Evolutionary conservation across 345 rosid species (phyloP).

Genomic region (Lepidium sativum): DNA sequence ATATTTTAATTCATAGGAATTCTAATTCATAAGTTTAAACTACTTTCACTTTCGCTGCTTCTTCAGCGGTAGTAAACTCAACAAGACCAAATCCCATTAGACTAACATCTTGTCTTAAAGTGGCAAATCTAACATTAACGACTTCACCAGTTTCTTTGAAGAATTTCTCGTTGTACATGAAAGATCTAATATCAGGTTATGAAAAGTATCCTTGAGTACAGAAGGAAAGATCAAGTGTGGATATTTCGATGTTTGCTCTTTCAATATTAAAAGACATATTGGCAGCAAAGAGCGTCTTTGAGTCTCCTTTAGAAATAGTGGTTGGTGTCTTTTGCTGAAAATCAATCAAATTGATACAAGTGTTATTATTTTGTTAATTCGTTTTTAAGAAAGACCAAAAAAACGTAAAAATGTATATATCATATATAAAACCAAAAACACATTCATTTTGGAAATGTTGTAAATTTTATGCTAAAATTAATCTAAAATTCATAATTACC

Average conservation of each 20-base stretch:
- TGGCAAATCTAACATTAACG: slow-evolving; percentile 58
- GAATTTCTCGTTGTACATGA: slow-evolving; percentile 51
- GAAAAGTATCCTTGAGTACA: not conserved
- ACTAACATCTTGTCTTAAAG: slow-evolving; percentile 35
- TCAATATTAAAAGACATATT: slow-evolving; percentile 58
- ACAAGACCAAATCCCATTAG: slow-evolving; percentile 78
- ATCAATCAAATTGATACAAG: too few relatives aligned
- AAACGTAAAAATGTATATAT: too few relatives aligned
- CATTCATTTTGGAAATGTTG: too few relatives aligned
- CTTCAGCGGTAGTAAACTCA: slow-evolving; percentile 65
- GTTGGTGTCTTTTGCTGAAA: slow-evolving; percentile 60
- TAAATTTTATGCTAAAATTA: too few relatives aligned
- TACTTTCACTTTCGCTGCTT: slow-evolving; percentile 46
- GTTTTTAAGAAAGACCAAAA: too few relatives aligned
- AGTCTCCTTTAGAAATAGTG: slow-evolving; percentile 39
- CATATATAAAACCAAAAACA: too few relatives aligned
- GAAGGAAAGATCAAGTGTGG: not conserved
- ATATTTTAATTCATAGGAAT: too few relatives aligned
- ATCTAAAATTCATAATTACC: too few relatives aligned
- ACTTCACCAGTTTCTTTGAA: slow-evolving; percentile 62
- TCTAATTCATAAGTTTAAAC: not conserved
- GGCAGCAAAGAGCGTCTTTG: slow-evolving; percentile 61
- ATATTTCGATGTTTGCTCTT: slow-evolving; percentile 54
- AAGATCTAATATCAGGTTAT: not conserved
- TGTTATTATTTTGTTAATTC: too few relatives aligned